Conservation (phyloP, 371 early-diverging fungal species). For the Umbelopsis sp. region DNA sequence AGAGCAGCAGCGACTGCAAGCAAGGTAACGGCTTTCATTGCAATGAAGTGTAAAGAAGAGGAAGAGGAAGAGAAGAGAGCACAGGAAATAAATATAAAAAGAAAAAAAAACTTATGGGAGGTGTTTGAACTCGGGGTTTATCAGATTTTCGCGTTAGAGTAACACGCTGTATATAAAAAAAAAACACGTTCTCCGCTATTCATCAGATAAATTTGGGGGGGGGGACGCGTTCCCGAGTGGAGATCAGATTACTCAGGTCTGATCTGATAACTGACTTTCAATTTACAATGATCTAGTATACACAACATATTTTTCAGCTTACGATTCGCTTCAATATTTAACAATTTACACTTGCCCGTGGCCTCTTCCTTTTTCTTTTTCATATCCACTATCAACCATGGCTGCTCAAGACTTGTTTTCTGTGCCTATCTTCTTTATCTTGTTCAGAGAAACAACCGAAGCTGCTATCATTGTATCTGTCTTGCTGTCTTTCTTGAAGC, state of each 20-base stretch:
- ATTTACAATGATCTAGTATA: background rate
- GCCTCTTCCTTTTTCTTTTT: conserved; percentile 22
- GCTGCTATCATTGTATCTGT: conserved; percentile 84
- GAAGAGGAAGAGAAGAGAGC: conserved; percentile 32
- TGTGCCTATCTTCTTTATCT: conserved; percentile 81
- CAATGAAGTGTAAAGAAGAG: conserved; percentile 23
- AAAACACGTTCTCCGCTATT: background rate
- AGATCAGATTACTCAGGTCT: conserved; percentile 9
- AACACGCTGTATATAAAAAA: background rate
- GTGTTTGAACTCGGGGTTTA: conserved; percentile 12
- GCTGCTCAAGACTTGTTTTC: conserved; percentile 61
- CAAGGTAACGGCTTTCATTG: conserved; percentile 34
- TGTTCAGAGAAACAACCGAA: conserved; percentile 85
- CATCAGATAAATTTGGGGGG: background rate
- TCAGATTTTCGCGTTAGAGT: background rate
- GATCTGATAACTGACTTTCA: conserved; percentile 2
- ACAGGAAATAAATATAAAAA: conserved; percentile 19
- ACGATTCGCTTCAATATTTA: too few relatives aligned
- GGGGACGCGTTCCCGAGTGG: background rate
- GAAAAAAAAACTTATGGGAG: background rate
- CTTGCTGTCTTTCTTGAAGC: conserved; percentile 69
- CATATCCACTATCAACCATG: conserved; percentile 1
- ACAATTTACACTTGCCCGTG: too few relatives aligned
- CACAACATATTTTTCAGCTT: too few relatives aligned
- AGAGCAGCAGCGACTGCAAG: conserved; percentile 26